Conservation (phyloP, 768 basidiomycete species). For the Naematelia aurantialba region DNA sequence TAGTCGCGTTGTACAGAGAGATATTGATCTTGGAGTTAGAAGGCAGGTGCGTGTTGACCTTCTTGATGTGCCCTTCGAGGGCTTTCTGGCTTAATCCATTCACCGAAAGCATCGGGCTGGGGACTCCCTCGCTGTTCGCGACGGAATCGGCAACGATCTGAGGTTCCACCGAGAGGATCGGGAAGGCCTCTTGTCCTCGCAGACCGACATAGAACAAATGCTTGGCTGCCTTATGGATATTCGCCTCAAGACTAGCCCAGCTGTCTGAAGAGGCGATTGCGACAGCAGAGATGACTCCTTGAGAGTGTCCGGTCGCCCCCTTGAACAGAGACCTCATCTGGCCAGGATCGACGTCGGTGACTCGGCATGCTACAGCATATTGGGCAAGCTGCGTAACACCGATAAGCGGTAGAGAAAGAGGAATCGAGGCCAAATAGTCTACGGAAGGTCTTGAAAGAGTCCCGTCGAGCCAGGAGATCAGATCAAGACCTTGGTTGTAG, state of each 20-base stretch:
- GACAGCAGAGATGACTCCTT: slow-evolving; percentile 93
- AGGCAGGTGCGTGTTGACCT: slow-evolving; percentile 82
- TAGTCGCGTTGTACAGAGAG: slow-evolving; percentile 89
- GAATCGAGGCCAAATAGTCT: slow-evolving; percentile 85
- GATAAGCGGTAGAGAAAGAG: slow-evolving; percentile 91
- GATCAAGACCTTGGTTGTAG: slow-evolving; percentile 77
- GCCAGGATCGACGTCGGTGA: slow-evolving; percentile 70
- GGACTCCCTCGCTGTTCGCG: slow-evolving; percentile 87
- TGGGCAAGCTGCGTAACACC: slow-evolving; percentile 93
- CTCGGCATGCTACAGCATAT: slow-evolving; percentile 76
- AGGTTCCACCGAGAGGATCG: slow-evolving; percentile 82
- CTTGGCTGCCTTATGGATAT: slow-evolving; percentile 75
- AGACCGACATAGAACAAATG: slow-evolving; percentile 93
- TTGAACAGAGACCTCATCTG: slow-evolving; percentile 70
- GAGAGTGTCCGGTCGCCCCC: slow-evolving; percentile 94
- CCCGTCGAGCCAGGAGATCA: slow-evolving; percentile 77
- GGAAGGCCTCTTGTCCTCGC: slow-evolving; percentile 91
- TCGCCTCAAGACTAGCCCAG: slow-evolving; percentile 68
- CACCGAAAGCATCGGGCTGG: slow-evolving; percentile 89
- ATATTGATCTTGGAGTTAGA: slow-evolving; percentile 72
- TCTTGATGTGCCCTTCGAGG: slow-evolving; percentile 73
- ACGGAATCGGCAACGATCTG: slow-evolving; percentile 78
- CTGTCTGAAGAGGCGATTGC: slow-evolving; percentile 74
- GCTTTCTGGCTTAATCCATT: slow-evolving; percentile 69
- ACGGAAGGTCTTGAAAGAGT: slow-evolving; percentile 66